Conservation (phyloP, 176 grass and related monocot genomes). For the Triticum timopheevii region DNA sequence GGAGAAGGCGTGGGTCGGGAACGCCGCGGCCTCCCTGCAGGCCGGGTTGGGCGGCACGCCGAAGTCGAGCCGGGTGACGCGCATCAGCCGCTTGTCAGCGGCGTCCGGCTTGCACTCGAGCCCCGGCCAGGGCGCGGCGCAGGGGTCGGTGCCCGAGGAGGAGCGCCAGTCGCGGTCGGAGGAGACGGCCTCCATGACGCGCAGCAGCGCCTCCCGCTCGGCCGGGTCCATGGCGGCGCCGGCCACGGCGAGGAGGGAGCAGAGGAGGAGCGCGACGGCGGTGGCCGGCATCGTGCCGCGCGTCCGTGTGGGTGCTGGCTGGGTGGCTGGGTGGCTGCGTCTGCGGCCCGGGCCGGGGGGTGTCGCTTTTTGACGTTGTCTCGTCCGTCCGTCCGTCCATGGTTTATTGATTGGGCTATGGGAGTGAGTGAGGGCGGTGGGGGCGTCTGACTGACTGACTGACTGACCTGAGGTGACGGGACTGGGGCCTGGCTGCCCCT, state of each 20-base stretch:
- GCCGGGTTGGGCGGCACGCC: conserved; percentile 65
- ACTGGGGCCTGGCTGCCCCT: background rate
- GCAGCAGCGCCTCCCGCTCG: conserved; percentile 71
- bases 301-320: too few species aligned
- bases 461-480: background rate
- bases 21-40: conserved; percentile 56
- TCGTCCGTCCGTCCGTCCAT: background rate
- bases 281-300: conserved; percentile 16
- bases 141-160: conserved; percentile 64
- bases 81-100: conserved; percentile 16
- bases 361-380: conserved; percentile 28
- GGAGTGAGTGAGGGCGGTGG: background rate
- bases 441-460: background rate
- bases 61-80: conserved; percentile 87
- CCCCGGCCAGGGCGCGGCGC: conserved; percentile 75
- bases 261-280: background rate
- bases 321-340: background rate
- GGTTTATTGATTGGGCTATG: background rate
- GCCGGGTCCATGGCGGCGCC: conserved; percentile 51
- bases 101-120: conserved; percentile 74
- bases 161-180: conserved; percentile 86
- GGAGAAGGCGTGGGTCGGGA: conserved; percentile 60
- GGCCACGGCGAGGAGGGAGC: conserved; percentile 34
- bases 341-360: background rate
- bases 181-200: conserved; percentile 86